Evolutionary conservation across 2,329 filamentous ascomycete genomes (phyloP), one percentile per base, ranked within the genome.

Genomic region (Fulvia fulva): DNA sequence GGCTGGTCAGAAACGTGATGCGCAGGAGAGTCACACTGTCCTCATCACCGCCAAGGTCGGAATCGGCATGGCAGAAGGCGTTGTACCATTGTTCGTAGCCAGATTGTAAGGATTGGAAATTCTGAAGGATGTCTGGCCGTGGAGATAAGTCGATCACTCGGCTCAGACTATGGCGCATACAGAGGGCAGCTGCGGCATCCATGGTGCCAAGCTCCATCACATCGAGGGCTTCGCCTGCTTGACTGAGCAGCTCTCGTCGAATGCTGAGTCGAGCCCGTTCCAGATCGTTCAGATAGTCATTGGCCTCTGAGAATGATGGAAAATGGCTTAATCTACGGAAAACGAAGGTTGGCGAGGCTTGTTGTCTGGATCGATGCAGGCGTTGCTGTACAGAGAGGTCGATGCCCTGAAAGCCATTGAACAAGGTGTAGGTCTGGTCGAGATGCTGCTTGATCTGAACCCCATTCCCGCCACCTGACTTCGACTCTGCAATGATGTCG

Each of bases 361-460:
- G n/a, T 21, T 21, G 26, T 41, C 23, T 14, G 12, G 32, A 34
- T 28, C 6, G 50, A 4, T 5, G 4, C 14, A 21, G 28, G 22
- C 28, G 16, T 41, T 52, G 50, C 26, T 34, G 32, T 7, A 52
- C 16, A 9, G 50, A 21, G 22, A 57, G 51, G 50, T 52, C 23
- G 26, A 30, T 19, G 43, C 53, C 43, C 21, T 57, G 37, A 30
- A 57, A 57, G 11, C 55, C 55, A 26, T 14, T 12, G 50, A 57
- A 57, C 3, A 57, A 41, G 12, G 14, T 23, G 49, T 53, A 53
- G 2, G 51, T 46, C 3, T 52, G 30, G 19, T 49, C 32, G 28
- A 28, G 25, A 46, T 30, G 52, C 19, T 22, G 49, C n/a, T 37
- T 49, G 25, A 32, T 53, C 23, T 47, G 28, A 5, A 23, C 12